A percentile compares a stretch with the other conserved stretches of the same genome.
phyloP scores from a whole-genome alignment of 2,329 filamentous ascomycete species.

The Mycosphaerella sp. region DNA sequence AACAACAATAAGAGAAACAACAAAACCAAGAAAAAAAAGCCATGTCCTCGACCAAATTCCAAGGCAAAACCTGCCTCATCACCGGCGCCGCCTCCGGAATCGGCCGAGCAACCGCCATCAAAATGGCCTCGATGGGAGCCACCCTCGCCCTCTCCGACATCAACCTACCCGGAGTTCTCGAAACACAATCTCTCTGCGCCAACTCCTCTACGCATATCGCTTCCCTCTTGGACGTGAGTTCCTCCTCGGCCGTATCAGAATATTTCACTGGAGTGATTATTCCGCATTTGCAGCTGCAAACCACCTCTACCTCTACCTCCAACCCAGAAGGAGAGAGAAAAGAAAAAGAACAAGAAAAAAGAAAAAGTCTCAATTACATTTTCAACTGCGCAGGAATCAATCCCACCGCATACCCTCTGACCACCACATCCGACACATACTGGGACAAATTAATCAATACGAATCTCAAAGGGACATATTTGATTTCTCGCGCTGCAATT shows the following conservation, averaged over 20 bases:
- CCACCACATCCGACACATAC: conserved; percentile 39
- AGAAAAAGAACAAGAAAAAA: too few species aligned
- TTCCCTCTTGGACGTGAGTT: conserved; percentile 30
- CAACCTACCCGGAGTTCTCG: conserved; percentile 29
- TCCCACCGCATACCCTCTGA: conserved; percentile 31
- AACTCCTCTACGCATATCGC: conserved; percentile 3
- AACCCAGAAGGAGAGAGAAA: too few species aligned
- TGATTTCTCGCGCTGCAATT: conserved; percentile 38
- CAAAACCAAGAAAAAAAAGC: background rate
- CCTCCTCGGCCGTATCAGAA: conserved; percentile 20
- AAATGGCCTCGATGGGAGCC: conserved; percentile 41
- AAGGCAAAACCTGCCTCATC: conserved; percentile 27
- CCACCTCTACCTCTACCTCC: too few species aligned
- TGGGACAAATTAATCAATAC: conserved; percentile 36
- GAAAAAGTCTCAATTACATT: conserved; percentile 33
- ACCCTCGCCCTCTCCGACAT: conserved; percentile 39
- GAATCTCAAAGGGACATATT: conserved; percentile 39
- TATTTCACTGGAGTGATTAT: conserved; percentile 17
- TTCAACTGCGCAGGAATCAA: conserved; percentile 41
- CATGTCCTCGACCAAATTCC: conserved; percentile 17
- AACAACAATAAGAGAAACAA: background rate
- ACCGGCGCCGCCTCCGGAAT: conserved; percentile 36
- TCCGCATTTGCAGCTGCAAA: too few species aligned
- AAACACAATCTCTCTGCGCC: conserved; percentile 23
- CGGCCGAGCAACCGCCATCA: conserved; percentile 39